A percentile compares a stretch with the other conserved stretches of the same genome.
phyloP scores from a whole-genome alignment of 352 stramenopile genomes.

The Phytophthora kernoviae region DNA sequence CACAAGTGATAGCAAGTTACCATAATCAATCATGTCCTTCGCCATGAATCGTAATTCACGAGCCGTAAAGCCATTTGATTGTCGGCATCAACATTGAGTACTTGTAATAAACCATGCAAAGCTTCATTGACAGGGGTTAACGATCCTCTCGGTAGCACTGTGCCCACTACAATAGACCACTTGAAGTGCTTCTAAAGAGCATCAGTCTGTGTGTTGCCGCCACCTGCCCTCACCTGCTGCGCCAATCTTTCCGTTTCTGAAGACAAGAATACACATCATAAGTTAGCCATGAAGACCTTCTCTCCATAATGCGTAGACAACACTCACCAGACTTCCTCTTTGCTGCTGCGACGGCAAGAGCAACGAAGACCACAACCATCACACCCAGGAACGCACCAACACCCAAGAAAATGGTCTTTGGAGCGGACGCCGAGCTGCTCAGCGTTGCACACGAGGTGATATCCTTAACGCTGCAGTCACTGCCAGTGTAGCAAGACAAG shows the following conservation, averaged over 20 bases:
- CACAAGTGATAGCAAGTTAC: too few species aligned
- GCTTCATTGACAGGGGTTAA: conserved; percentile 19
- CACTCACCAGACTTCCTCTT: conserved; percentile 74
- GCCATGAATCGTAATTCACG: too few species aligned
- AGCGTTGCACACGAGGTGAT: conserved; percentile 69
- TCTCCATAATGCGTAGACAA: too few species aligned
- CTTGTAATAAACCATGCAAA: conserved; percentile 26
- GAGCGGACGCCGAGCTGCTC: conserved; percentile 57
- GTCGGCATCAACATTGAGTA: too few species aligned
- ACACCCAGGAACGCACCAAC: conserved; percentile 71
- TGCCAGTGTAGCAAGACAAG: conserved; percentile 79
- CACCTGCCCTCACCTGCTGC: conserved; percentile 60
- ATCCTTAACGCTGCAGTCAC: conserved; percentile 79
- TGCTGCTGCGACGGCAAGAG: conserved; percentile 63
- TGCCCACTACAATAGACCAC: conserved; percentile 14
- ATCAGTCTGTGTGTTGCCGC: conserved; percentile 38
- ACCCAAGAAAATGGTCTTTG: conserved; percentile 75
- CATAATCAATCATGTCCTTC: too few species aligned
- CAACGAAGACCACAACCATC: conserved; percentile 82
- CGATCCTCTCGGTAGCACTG: not conserved
- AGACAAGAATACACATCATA: conserved; percentile 12
- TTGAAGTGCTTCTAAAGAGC: conserved; percentile 39
- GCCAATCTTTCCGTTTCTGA: conserved; percentile 71
- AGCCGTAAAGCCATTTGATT: too few species aligned
- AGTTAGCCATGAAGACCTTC: conserved; percentile 2